Evolutionary conservation across 1,284 basidiomycete genomes (phyloP).

Genomic region (Coriolopsis trogii): DNA sequence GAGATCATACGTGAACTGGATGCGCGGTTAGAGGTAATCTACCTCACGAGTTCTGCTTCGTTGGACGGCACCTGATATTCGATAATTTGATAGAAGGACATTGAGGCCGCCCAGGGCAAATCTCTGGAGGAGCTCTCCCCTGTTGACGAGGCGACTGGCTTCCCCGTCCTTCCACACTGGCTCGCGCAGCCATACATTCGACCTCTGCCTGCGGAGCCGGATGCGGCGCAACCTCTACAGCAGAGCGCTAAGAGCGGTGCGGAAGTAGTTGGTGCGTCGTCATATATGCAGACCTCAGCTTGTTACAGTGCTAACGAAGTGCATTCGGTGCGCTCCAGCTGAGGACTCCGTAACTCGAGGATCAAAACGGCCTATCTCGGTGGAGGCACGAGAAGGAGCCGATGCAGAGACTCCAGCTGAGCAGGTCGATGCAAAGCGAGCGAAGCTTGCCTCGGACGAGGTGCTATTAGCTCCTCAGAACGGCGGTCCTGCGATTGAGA

Average conservation of each 20-base stretch:
- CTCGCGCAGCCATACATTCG: constrained; percentile 87
- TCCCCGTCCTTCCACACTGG: constrained; percentile 79
- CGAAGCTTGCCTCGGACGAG: constrained; percentile 16
- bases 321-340: not conserved
- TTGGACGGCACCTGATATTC: not conserved
- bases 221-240: constrained; percentile 9
- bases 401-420: not conserved
- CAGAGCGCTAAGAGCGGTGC: constrained; percentile 14
- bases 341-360: constrained; percentile 12
- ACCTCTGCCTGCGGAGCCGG: constrained; percentile 35
- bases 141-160: constrained; percentile 53
- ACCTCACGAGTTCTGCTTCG: not conserved
- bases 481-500: not conserved
- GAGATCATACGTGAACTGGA: constrained; percentile 72
- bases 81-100: constrained; percentile 43
- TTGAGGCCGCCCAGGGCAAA: constrained; percentile 39
- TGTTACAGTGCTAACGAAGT: too few species aligned
- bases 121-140: constrained; percentile 48
- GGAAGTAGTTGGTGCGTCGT: constrained; percentile 16
- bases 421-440: constrained; percentile 19
- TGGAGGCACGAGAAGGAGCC: constrained; percentile 8
- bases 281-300: too few species aligned
- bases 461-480: too few species aligned
- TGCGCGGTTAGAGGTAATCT: constrained; percentile 57
- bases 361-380: constrained; percentile 20